Evolutionary conservation across 352 stramenopile species (phyloP), one percentile per base, ranked within the genome.

Genomic region (Pythium brachiatum): DNA sequence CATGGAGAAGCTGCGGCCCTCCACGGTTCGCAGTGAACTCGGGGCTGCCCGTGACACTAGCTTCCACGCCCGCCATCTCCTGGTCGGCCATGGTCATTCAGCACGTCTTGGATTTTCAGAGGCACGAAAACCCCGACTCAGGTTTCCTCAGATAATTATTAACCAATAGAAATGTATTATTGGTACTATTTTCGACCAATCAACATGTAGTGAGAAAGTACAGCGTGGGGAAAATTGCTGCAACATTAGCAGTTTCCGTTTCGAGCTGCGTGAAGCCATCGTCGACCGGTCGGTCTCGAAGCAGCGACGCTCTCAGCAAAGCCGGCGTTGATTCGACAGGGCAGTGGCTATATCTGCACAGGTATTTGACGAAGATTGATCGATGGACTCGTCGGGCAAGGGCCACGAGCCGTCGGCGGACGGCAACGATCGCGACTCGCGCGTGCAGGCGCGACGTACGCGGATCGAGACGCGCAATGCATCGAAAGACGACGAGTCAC

Each of bases 381-480:
- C 15, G 18, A 79, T 79, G 72, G 72, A 76, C 25, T 41, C 47
- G 3, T 57, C 48, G 3, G 43, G 57, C 23, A 83, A 85, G 58
- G 57, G 57, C 48, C 73, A 84, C 34, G 72, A 79, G 25, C 57
- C 69, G 23, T 72, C 69, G 13, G 46, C 63, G 26, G 73, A 74
- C 12, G 68, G 53, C 7, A 83, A 72, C 38, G 83, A 91, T 53
- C 77, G 79, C 25, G 81, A 92, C 13, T 70, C 73, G 15, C 83
- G 86, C 52, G 73, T 95, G 50, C 72, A 79, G 34, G 77, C 76
- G 57, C 78, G 86, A 13, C 76, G 82, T 11, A 71, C 84, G 61
- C 86, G 86, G 25, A 91, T 93, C 63, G 82, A 92, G n/a, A 64
- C 73, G 25, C 82, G 83, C 36, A 95, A 89, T 59, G 83, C 82